Evolutionary conservation across 352 stramenopile genomes (phyloP).

Genomic region (Pythium rishiriense): DNA sequence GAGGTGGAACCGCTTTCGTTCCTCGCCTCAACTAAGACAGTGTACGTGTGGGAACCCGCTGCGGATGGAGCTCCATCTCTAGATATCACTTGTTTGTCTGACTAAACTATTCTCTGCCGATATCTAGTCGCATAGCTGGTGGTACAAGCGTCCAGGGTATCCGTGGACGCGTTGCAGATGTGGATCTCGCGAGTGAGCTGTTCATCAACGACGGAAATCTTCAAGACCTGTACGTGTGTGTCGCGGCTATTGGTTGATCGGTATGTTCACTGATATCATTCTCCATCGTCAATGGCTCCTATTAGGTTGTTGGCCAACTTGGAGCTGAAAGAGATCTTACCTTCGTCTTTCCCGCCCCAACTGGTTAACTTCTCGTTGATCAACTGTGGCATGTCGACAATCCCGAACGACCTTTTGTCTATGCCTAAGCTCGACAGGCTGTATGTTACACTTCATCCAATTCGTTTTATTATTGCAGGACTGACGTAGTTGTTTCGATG

Average conservation of each 20-base stretch:
- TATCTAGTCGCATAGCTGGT: constrained; percentile 45
- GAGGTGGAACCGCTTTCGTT: constrained; percentile 29
- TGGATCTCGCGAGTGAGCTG: constrained; percentile 36
- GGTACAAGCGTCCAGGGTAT: constrained; percentile 44
- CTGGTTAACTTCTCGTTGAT: constrained; percentile 54
- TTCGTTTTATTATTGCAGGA: background rate
- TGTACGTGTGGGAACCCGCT: constrained; percentile 16
- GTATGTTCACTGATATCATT: too few species aligned
- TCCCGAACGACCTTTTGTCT: constrained; percentile 49
- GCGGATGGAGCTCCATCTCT: too few species aligned
- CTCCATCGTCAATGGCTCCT: too few species aligned
- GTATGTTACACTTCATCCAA: constrained; percentile 32
- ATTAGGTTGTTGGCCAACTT: constrained; percentile 58
- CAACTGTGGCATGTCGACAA: constrained; percentile 55
- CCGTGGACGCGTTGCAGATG: constrained; percentile 43
- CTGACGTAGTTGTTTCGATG: background rate
- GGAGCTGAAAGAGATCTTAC: constrained; percentile 36
- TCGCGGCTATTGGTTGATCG: background rate
- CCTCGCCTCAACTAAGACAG: constrained; percentile 19
- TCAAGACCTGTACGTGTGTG: constrained; percentile 39
- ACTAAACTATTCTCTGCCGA: background rate
- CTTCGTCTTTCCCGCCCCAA: constrained; percentile 51
- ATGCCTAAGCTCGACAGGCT: constrained; percentile 53
- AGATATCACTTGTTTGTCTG: background rate
- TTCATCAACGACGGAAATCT: constrained; percentile 39